These are phyloP conservation scores for Amauroascus verrucosus DNA, from an alignment of 2,329 filamentous ascomycete species.

Conservation along the genomic window DNA sequence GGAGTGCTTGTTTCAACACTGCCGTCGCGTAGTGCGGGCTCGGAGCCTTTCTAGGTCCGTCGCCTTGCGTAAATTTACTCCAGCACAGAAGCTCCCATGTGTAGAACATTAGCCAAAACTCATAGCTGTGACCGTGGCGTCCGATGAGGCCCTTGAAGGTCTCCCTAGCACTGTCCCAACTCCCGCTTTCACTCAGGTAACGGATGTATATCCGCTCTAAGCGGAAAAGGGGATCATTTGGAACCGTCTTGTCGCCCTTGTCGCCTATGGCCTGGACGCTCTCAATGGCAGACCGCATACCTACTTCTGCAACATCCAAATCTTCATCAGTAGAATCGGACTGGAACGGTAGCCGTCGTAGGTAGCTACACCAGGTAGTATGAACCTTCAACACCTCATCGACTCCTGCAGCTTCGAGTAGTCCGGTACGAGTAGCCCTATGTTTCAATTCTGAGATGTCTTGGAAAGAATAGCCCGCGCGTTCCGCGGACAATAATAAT, in stretches of 20 bases:
- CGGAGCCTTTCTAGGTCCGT: conserved; percentile 46
- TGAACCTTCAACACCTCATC: conserved; percentile 84
- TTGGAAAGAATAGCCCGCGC: conserved; percentile 62
- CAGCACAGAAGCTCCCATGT: conserved; percentile 77
- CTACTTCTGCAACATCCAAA: conserved; percentile 79
- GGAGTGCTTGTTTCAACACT: conserved; percentile 62
- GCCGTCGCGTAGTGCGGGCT: conserved; percentile 64
- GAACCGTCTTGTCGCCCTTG: conserved; percentile 58
- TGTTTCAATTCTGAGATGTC: conserved; percentile 87
- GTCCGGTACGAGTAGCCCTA: conserved; percentile 72
- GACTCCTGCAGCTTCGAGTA: conserved; percentile 77
- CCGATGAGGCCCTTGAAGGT: conserved; percentile 64
- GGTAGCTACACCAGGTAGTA: conserved; percentile 85
- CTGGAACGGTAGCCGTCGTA: conserved; percentile 74
- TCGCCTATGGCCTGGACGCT: conserved; percentile 70
- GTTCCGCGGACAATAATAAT: conserved; percentile 74
- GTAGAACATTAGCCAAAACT: conserved; percentile 92
- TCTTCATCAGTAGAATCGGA: conserved; percentile 67
- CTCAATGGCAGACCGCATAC: conserved; percentile 74
- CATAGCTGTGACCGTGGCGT: conserved; percentile 66
- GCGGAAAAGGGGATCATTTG: conserved; percentile 79
- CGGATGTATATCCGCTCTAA: conserved; percentile 88
- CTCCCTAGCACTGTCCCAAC: conserved; percentile 63
- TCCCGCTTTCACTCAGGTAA: conserved; percentile 74
- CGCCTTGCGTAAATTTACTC: conserved; percentile 47